Evolutionary conservation across 2,329 filamentous ascomycete genomes (phyloP).

Genomic region (Ceratocystis ficicola): DNA sequence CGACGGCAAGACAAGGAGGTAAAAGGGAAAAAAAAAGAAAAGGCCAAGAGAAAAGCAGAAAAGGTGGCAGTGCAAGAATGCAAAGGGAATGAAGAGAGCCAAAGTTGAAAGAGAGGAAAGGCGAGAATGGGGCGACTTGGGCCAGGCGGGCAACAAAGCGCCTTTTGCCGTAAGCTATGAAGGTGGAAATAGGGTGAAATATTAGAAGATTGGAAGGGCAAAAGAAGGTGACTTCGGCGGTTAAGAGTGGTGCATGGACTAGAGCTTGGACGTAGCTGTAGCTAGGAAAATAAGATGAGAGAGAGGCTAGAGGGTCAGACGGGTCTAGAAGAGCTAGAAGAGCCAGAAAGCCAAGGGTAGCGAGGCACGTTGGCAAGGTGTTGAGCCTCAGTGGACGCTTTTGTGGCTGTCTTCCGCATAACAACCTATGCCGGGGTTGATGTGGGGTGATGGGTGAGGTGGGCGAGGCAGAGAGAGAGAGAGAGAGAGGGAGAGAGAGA

Average conservation of each 20-base stretch:
- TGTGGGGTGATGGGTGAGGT: background rate
- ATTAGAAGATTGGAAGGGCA: background rate
- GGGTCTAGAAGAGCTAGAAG: background rate
- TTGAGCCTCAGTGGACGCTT: background rate
- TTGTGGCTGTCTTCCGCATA: no score
- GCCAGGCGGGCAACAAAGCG: constrained; percentile 7
- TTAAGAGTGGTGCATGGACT: constrained; percentile 6
- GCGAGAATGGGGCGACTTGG: background rate
- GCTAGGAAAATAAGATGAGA: background rate
- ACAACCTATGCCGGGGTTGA: background rate
- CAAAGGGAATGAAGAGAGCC: background rate
- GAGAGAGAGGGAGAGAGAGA: background rate
- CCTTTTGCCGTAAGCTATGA: constrained; percentile 5
- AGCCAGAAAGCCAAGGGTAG: background rate
- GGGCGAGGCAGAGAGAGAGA: background rate
- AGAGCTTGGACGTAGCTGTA: constrained; percentile 6
- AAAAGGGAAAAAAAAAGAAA: background rate
- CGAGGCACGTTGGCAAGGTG: background rate
- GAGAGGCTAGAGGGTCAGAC: background rate
- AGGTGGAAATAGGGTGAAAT: no score
- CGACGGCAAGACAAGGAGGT: no score
- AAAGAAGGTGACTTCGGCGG: constrained; percentile 4
- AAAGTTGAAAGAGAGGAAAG: background rate
- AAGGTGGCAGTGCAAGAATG: constrained; percentile 10
- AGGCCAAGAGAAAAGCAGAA: background rate